These are phyloP conservation scores for Penicillium chermesinum DNA, from an alignment of 495 filamentous ascomycete species.

Conservation along the genomic window DNA sequence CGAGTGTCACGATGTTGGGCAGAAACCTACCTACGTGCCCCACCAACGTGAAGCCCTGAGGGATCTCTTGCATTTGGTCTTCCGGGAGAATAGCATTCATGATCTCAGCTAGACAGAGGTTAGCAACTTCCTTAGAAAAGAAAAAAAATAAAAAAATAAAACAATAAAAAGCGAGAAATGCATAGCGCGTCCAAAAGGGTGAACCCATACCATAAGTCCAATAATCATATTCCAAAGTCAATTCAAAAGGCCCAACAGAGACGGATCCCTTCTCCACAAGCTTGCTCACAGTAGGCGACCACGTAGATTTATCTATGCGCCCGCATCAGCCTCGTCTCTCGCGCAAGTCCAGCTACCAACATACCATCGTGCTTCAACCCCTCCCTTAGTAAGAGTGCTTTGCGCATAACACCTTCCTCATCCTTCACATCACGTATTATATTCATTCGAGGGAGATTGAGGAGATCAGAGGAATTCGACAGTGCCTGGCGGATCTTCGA, in stretches of 20 bases:
- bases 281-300: constrained; percentile 62
- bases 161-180: too few species aligned
- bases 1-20: background rate
- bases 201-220: constrained; percentile 78
- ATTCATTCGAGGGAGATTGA: constrained; percentile 56
- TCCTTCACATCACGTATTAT: constrained; percentile 48
- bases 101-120: constrained; percentile 63
- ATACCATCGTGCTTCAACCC: constrained; percentile 63
- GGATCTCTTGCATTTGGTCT: constrained; percentile 65
- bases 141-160: background rate
- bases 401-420: constrained; percentile 50
- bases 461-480: constrained; percentile 49
- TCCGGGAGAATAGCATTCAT: constrained; percentile 71
- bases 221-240: constrained; percentile 74
- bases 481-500: constrained; percentile 58
- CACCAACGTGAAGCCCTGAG: constrained; percentile 77
- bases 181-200: too few species aligned
- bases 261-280: constrained; percentile 62
- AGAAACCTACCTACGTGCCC: constrained; percentile 73
- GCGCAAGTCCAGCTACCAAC: constrained; percentile 4
- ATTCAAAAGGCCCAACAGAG: constrained; percentile 63
- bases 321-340: background rate
- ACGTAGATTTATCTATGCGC: constrained; percentile 62
- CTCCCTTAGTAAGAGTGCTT: constrained; percentile 71
- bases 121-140: background rate